Evolutionary conservation across 2,329 filamentous ascomycete genomes (phyloP).

Genomic region (Setomelanomma holmii): DNA sequence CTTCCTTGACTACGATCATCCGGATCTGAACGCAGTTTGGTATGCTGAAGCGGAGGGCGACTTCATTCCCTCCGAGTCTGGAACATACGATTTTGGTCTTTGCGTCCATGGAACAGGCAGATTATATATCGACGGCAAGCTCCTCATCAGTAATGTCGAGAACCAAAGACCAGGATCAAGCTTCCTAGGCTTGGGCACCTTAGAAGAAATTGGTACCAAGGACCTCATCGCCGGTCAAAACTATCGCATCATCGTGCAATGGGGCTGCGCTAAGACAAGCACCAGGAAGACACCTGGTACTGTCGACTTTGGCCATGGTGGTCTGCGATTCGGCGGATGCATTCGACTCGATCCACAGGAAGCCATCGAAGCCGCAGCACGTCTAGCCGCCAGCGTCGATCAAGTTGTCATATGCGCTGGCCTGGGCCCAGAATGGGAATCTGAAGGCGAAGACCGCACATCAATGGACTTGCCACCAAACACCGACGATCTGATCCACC

Average conservation of each 20-base stretch:
- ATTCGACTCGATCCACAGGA: constrained; percentile 60
- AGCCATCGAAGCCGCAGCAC: constrained; percentile 11
- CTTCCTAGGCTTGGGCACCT: constrained; percentile 69
- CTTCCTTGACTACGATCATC: constrained; percentile 3
- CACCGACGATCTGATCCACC: constrained; percentile 66
- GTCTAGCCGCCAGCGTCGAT: constrained; percentile 49
- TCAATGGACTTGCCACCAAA: constrained; percentile 63
- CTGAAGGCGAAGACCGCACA: constrained; percentile 67
- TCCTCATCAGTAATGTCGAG: constrained; percentile 49
- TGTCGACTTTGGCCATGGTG: constrained; percentile 51
- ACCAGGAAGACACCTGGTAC: constrained; percentile 6
- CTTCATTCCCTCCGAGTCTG: constrained; percentile 60
- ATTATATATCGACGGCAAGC: constrained; percentile 45
- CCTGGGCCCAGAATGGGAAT: constrained; percentile 75
- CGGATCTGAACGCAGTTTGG: neutral
- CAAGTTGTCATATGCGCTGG: constrained; percentile 62
- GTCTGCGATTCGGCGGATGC: constrained; percentile 65
- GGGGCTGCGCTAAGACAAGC: constrained; percentile 10
- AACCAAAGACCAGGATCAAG: constrained; percentile 55
- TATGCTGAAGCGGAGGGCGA: constrained; percentile 15
- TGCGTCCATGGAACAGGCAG: constrained; percentile 30
- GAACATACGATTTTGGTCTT: constrained; percentile 18
- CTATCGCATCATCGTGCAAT: constrained; percentile 43
- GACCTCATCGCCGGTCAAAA: constrained; percentile 64
- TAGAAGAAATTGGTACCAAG: constrained; percentile 65